These are phyloP conservation scores for Tremella yokohamensis DNA, from an alignment of 768 basidiomycete genomes.

Conservation along the genomic window DNA sequence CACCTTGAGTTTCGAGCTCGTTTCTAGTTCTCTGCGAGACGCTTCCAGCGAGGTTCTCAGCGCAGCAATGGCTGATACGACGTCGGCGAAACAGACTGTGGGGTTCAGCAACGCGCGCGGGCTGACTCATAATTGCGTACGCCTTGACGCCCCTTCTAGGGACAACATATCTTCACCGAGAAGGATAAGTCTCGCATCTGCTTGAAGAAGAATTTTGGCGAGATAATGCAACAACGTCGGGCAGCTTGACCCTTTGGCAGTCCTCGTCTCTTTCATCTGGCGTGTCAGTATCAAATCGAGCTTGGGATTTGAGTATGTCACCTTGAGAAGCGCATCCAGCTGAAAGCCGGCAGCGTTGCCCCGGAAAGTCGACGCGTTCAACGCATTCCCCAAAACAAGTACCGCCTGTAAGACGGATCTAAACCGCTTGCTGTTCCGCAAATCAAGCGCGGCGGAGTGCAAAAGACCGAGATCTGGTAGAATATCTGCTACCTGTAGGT, in stretches of 20 bases:
- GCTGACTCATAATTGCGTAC: conserved; percentile 53
- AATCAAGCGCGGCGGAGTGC: conserved; percentile 65
- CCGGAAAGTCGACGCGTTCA: conserved; percentile 78
- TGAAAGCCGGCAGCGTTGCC: conserved; percentile 82
- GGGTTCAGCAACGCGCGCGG: not conserved
- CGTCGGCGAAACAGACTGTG: not conserved
- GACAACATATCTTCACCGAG: conserved; percentile 79
- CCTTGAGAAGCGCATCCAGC: conserved; percentile 76
- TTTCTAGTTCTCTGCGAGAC: conserved; percentile 56
- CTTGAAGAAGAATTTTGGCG: conserved; percentile 67
- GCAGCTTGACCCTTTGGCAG: conserved; percentile 65
- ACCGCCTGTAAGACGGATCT: conserved; percentile 69
- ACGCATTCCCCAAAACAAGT: conserved; percentile 70
- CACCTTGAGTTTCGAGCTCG: conserved; percentile 47
- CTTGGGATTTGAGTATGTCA: conserved; percentile 44
- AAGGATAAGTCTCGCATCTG: conserved; percentile 62
- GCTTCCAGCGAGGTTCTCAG: conserved; percentile 9
- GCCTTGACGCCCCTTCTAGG: conserved; percentile 75
- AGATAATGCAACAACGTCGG: conserved; percentile 89
- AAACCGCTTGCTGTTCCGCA: conserved; percentile 60
- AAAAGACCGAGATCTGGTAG: conserved; percentile 74
- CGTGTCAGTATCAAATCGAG: not conserved
- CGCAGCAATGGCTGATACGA: conserved; percentile 2
- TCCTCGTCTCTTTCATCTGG: conserved; percentile 79
- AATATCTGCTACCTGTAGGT: conserved; percentile 76